Base-by-base conservation (phyloP, 2,329 filamentous ascomycete genomes). In the Tolypocladium capitatum region DNA sequence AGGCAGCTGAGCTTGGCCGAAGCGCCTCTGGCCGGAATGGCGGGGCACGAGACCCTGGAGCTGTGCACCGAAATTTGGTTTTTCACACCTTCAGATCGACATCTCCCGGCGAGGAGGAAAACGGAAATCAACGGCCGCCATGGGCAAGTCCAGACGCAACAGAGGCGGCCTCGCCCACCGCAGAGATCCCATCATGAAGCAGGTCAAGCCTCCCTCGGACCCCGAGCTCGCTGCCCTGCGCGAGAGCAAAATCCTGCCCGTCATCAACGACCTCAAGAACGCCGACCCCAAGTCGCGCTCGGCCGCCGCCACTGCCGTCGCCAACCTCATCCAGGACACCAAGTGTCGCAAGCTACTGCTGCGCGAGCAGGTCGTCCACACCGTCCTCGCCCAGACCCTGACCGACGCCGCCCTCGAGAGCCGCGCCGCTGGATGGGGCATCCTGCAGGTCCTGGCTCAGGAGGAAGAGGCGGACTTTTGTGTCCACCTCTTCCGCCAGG, bases 381-480 rank as follows among this genome's bases (percentile, higher is more conserved):
- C 76, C 46, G 61, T 85, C 40, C 70, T 84, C 50, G 78, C 73
- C 31, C 76, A 83, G 66, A 82, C 78, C 30, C 64, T 84, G 48
- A 80, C 78, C 24, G 81, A 85, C 58, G 66, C 73, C 34, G 77
- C 71, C 49, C 67, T 82, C 46, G 80, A 84, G 63, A 79, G 78
- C 55, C 72, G 77, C 43, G 76, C 79, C 40, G 77, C 80, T 20
- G 81, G 79, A n/a, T 85, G 81, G 81, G 74, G 76, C 13, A 81
- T 84, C 53, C 65, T 85, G 46, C 72, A 74, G 53, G 72, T 78
- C 38, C 68, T 85, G 46, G 76, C 74, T 2, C 68, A 76, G 52
- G 75, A 82, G 57, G 81, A 84, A 60, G 80, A 82, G 55, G 68
- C 74, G 13, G 81, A 83, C 56, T 84, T 84, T 50, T 81, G 78